These are phyloP conservation scores for Diaporthe caulivora DNA, from an alignment of 2,329 filamentous ascomycete species.

Conservation along the genomic window DNA sequence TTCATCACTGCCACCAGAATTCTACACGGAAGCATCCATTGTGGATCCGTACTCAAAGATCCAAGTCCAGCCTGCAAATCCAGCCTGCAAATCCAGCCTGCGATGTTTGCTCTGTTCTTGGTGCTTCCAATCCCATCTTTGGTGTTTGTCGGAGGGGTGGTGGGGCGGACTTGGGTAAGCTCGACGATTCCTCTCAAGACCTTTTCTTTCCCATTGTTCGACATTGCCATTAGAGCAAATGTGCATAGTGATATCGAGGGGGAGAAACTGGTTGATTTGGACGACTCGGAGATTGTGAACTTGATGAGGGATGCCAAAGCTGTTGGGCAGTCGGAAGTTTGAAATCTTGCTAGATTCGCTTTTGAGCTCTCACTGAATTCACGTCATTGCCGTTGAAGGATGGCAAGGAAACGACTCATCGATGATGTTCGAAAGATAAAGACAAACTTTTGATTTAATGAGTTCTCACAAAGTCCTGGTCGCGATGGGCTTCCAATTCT, in stretches of 20 bases:
- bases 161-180: not conserved
- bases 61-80: not conserved
- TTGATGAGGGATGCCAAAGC: not conserved
- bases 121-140: not conserved
- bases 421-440: no score
- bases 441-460: no score
- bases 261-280: not conserved
- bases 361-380: no score
- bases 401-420: no score
- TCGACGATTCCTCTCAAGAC: not conserved
- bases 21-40: not conserved
- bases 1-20: not conserved
- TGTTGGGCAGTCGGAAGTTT: not conserved
- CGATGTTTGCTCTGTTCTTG: not conserved
- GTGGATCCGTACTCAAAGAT: not conserved
- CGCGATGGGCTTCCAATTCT: conserved; percentile 50
- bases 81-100: no score
- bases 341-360: no score
- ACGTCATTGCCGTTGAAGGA: no score
- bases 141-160: not conserved
- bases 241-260: not conserved
- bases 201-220: not conserved
- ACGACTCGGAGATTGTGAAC: not conserved
- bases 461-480: conserved; percentile 41
- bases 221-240: not conserved